phyloP scores from a whole-genome alignment of 2,329 filamentous ascomycete genomes.

The Leptosphaerulina australis region DNA sequence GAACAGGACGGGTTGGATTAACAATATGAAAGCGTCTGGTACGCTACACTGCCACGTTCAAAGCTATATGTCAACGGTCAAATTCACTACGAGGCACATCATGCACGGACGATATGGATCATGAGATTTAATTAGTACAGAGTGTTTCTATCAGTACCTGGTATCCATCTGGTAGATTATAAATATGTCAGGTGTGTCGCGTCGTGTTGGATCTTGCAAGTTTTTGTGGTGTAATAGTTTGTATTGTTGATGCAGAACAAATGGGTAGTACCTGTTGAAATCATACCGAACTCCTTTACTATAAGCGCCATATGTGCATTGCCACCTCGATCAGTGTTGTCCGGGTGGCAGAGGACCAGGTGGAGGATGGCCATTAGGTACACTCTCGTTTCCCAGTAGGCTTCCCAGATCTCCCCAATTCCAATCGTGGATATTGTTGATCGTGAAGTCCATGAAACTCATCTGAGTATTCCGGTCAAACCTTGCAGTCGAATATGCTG shows the following conservation, averaged over 20 bases:
- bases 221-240: no score
- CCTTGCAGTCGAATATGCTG: conserved; percentile 25
- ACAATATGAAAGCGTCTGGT: background rate
- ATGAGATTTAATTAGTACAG: background rate
- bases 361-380: conserved; percentile 19
- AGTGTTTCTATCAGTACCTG: background rate
- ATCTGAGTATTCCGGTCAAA: conserved; percentile 40
- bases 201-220: background rate
- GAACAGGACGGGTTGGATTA: background rate
- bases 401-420: conserved; percentile 43
- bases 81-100: background rate
- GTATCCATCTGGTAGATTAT: background rate
- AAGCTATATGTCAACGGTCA: background rate
- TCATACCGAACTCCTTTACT: background rate
- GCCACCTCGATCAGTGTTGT: background rate
- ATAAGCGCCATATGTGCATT: background rate
- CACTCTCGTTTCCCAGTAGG: conserved; percentile 32
- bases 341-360: conserved; percentile 13
- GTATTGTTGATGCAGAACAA: background rate
- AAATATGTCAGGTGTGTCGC: background rate
- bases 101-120: background rate
- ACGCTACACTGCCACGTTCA: background rate
- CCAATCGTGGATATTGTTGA: conserved; percentile 46
- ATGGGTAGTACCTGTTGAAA: background rate
- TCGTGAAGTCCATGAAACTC: conserved; percentile 46